Conservation (phyloP, 1,284 basidiomycete species). For the Apiotrichum siamense region DNA sequence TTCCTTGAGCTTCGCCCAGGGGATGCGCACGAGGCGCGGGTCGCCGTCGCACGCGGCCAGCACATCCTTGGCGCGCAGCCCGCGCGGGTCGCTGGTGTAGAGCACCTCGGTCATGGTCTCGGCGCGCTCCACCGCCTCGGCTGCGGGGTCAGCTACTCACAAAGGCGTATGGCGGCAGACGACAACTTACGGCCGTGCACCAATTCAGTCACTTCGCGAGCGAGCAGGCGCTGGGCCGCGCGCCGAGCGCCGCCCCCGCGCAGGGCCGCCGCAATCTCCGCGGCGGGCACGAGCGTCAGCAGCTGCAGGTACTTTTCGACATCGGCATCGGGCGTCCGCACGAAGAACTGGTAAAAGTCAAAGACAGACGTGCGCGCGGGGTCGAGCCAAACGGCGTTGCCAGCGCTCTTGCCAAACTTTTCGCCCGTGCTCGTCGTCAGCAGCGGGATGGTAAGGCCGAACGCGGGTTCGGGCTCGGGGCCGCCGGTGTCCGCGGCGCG, state of each 20-base stretch:
- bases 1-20: constrained; percentile 50
- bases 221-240: constrained; percentile 69
- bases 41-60: constrained; percentile 57
- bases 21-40: constrained; percentile 54
- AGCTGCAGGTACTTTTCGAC: constrained; percentile 73
- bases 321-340: constrained; percentile 73
- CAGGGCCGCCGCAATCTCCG: constrained; percentile 59
- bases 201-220: constrained; percentile 79
- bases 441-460: constrained; percentile 88
- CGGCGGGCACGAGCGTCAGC: constrained; percentile 70
- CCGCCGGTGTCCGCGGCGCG: constrained; percentile 30
- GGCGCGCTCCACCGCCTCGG: constrained; percentile 52
- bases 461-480: constrained; percentile 57
- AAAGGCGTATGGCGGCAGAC: background rate
- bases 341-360: constrained; percentile 96
- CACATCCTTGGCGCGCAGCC: constrained; percentile 49
- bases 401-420: constrained; percentile 96
- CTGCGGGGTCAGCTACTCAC: constrained; percentile 29
- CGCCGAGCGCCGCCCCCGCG: constrained; percentile 55
- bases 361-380: constrained; percentile 66
- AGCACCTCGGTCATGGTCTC: constrained; percentile 58
- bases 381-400: constrained; percentile 92
- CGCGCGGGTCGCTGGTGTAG: constrained; percentile 53
- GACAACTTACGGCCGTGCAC: constrained; percentile 65
- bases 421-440: constrained; percentile 81